Conservation (phyloP, 2,329 filamentous ascomycete species). For the Arthroderma sp. region DNA sequence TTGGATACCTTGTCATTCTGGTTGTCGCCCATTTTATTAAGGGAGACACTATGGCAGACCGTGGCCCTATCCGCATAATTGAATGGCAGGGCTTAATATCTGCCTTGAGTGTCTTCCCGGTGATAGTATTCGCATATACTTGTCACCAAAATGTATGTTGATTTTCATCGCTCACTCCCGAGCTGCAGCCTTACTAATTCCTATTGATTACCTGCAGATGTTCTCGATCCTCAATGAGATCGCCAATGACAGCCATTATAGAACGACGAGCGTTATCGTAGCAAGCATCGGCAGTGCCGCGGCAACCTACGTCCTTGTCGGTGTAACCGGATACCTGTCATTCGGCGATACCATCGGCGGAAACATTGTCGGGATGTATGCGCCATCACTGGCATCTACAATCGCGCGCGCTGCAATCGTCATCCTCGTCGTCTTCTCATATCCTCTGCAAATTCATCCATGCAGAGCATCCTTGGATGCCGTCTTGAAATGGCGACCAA, state of each 20-base stretch:
- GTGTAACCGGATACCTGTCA: constrained; percentile 88
- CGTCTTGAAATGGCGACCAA: constrained; percentile 80
- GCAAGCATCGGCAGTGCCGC: constrained; percentile 83
- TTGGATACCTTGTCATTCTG: constrained; percentile 83
- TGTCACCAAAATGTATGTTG: constrained; percentile 83
- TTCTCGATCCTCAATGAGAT: constrained; percentile 98
- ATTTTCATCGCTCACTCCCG: neutral
- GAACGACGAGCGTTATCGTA: constrained; percentile 65
- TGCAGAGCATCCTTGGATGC: constrained; percentile 92
- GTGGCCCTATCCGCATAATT: constrained; percentile 63
- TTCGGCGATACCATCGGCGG: constrained; percentile 82
- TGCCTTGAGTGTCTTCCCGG: constrained; percentile 73
- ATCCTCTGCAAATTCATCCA: constrained; percentile 89
- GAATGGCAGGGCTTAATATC: constrained; percentile 68
- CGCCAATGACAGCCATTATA: constrained; percentile 64
- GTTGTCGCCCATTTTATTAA: constrained; percentile 83
- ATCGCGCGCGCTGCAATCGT: constrained; percentile 94
- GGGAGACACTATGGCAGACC: constrained; percentile 61
- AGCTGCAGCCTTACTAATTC: neutral
- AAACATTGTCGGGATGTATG: constrained; percentile 89
- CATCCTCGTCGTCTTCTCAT: constrained; percentile 88
- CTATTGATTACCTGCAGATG: constrained; percentile 51
- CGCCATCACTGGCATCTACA: constrained; percentile 67
- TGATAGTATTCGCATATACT: constrained; percentile 98
- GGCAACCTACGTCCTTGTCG: constrained; percentile 75